A percentile compares a stretch with the other conserved stretches of the same genome.
Evolutionary conservation across 371 early-diverging fungal genomes (phyloP).

Genomic region (Quaeritorhiza haematococci): DNA sequence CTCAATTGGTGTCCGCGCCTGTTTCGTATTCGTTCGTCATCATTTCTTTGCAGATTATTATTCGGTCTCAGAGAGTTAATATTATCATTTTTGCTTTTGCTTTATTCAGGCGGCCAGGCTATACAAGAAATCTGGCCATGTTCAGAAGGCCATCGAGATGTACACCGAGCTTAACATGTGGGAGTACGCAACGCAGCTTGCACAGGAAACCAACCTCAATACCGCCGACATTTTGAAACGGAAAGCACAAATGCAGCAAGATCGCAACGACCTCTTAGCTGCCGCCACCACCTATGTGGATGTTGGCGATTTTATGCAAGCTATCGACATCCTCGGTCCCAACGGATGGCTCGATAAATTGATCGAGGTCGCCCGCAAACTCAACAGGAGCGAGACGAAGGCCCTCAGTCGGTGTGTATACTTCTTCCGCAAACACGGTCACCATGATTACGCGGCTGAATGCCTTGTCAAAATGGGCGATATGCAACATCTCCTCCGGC

Average conservation of each 20-base stretch:
- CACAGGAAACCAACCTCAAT: constrained; percentile 33
- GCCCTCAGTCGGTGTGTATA: constrained; percentile 34
- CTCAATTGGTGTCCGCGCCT: too few relatives aligned
- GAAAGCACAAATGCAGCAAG: constrained; percentile 46
- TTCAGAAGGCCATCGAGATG: constrained; percentile 46
- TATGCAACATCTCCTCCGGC: constrained; percentile 27
- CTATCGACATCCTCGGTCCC: constrained; percentile 43
- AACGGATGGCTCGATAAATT: constrained; percentile 39
- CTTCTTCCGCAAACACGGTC: constrained; percentile 34
- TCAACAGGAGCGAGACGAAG: constrained; percentile 34
- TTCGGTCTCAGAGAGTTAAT: not conserved
- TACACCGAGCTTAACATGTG: constrained; percentile 51
- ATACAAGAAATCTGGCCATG: constrained; percentile 33
- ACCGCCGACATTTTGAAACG: constrained; percentile 33
- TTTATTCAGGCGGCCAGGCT: constrained; percentile 38
- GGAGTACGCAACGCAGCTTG: constrained; percentile 47
- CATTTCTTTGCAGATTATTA: not conserved
- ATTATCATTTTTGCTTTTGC: not conserved
- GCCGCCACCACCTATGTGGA: constrained; percentile 49
- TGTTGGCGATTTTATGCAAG: constrained; percentile 47
- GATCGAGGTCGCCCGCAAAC: constrained; percentile 35
- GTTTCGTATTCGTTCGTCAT: not conserved
- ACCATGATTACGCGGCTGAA: constrained; percentile 37
- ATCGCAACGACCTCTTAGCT: constrained; percentile 41
- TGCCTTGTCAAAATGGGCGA: constrained; percentile 42